These are phyloP conservation scores for Limnanthes douglasii DNA, from an alignment of 345 rosid genomes.

Conservation along the genomic window DNA sequence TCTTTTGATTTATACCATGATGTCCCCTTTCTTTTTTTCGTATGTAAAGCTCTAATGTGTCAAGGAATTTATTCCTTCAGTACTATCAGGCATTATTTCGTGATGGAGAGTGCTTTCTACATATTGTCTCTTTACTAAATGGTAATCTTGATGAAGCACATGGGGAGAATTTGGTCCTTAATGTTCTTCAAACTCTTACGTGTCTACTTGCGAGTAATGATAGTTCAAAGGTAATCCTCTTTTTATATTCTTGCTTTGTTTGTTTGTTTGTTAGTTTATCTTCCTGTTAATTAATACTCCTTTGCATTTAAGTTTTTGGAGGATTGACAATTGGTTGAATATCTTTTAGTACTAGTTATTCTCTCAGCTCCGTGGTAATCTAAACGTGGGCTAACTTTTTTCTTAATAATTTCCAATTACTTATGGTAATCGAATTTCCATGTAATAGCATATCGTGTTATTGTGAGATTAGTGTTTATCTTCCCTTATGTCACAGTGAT, in stretches of 20 bases:
- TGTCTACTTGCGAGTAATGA: slow-evolving; percentile 73
- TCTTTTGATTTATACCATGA: too few species aligned
- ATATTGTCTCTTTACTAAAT: slow-evolving; percentile 80
- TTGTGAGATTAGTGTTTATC: too few species aligned
- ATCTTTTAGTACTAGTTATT: background rate
- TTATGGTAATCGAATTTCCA: too few species aligned
- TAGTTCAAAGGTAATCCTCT: slow-evolving; percentile 57
- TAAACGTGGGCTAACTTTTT: background rate
- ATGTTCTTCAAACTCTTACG: slow-evolving; percentile 78
- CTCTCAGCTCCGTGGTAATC: background rate
- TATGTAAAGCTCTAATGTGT: slow-evolving; percentile 6
- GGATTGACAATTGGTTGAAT: slow-evolving; percentile 1
- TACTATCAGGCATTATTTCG: slow-evolving; percentile 78
- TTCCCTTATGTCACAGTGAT: too few species aligned
- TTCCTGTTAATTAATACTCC: too few species aligned
- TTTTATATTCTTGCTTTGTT: too few species aligned
- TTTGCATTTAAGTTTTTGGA: background rate
- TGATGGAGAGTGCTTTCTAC: slow-evolving; percentile 90
- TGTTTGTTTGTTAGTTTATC: slow-evolving; percentile 2
- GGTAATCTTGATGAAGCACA: slow-evolving; percentile 60
- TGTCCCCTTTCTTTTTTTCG: slow-evolving; percentile 5
- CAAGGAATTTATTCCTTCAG: slow-evolving; percentile 26
- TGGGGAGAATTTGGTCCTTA: slow-evolving; percentile 79
- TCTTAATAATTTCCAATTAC: background rate
- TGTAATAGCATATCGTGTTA: too few species aligned